Conservation (phyloP, 176 grass and related monocot species). For the Bromus sterilis region DNA sequence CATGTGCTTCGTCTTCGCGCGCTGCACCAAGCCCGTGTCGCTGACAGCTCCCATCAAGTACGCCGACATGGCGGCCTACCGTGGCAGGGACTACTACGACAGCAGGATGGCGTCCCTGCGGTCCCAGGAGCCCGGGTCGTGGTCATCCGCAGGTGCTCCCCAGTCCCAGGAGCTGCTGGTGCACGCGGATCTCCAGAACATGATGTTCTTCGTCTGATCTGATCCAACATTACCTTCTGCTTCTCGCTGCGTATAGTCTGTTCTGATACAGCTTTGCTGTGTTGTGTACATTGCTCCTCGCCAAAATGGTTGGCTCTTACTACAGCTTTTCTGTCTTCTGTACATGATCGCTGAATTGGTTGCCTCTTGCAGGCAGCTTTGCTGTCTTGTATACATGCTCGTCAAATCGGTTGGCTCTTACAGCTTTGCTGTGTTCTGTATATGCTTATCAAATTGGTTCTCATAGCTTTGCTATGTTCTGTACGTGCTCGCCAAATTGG, state of each 20-base stretch:
- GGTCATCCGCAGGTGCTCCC: background rate
- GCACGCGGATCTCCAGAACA: conserved; percentile 31
- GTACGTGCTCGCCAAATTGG: background rate
- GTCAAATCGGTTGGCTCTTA: background rate
- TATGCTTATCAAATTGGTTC: background rate
- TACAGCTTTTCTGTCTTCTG: no score
- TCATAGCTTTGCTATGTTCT: background rate
- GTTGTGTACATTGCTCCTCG: no score
- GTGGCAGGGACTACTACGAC: conserved; percentile 46
- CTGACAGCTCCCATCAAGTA: conserved; percentile 51
- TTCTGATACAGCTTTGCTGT: no score
- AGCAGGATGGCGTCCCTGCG: background rate
- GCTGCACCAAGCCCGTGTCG: conserved; percentile 61
- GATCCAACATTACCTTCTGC: no score
- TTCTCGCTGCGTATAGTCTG: no score
- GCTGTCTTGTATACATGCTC: background rate
- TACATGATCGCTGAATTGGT: background rate
- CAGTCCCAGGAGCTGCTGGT: conserved; percentile 11
- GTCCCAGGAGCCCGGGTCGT: background rate
- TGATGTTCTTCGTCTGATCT: conserved; percentile 63
- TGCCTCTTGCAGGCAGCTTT: background rate
- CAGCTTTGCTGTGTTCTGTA: background rate
- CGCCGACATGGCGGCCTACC: conserved; percentile 43
- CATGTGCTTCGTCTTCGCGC: conserved; percentile 53
- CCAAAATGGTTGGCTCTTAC: no score